phyloP scores from a whole-genome alignment of 208 protist species.

The Wallacemonas sp. region DNA sequence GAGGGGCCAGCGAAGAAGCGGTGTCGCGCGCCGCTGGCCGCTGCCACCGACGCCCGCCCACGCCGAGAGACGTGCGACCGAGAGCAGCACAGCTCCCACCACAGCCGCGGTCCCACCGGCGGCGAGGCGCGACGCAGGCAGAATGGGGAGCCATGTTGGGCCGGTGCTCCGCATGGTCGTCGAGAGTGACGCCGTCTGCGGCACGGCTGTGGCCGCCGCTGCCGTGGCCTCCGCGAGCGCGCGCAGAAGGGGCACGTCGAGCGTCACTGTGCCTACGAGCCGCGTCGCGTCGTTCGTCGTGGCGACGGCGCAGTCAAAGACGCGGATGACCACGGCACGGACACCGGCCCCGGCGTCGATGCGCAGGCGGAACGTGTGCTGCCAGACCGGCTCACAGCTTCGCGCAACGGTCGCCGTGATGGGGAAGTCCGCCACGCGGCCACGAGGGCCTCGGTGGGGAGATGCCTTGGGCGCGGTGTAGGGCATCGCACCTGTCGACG shows the following conservation, averaged over 20 bases:
- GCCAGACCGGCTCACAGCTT: slow-evolving; percentile 28
- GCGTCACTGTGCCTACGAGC: slow-evolving; percentile 11
- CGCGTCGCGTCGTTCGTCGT: neutral
- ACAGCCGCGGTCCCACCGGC: neutral
- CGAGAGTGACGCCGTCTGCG: neutral
- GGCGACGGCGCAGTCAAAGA: slow-evolving; percentile 22
- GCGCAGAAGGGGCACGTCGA: neutral
- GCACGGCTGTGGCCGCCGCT: neutral
- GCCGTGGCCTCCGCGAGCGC: neutral
- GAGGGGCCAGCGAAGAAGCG: neutral
- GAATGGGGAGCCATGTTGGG: slow-evolving; percentile 4
- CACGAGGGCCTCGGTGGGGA: neutral
- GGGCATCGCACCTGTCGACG: neutral
- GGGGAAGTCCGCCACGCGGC: slow-evolving; percentile 8
- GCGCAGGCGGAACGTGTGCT: slow-evolving; percentile 34
- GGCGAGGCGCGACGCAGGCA: neutral
- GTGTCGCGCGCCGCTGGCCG: neutral
- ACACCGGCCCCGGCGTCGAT: slow-evolving; percentile 18
- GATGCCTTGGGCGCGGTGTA: neutral
- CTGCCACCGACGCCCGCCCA: neutral
- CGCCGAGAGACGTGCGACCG: neutral
- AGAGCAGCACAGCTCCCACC: neutral
- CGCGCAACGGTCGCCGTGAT: slow-evolving; percentile 24
- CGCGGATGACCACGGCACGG: slow-evolving; percentile 21
- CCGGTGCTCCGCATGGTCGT: neutral